Evolutionary conservation across 768 basidiomycete genomes (phyloP), one percentile per base, ranked within the genome.

Genomic region (Boletus huronensis): DNA sequence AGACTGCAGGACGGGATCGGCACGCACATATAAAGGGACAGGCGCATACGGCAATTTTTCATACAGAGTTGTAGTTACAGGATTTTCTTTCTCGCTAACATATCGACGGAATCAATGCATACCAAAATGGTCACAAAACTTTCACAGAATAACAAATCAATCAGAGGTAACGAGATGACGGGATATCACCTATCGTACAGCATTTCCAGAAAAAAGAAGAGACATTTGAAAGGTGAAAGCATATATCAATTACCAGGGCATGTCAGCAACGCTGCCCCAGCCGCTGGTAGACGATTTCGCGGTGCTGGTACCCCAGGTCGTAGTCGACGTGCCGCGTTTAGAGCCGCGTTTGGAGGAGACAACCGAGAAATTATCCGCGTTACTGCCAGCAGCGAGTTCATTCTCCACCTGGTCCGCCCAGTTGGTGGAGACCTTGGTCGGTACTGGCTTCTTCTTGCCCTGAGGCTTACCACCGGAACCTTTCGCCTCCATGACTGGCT

Each of bases 1-100:
- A 64, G 52, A 49, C 55, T 79, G 36, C 69, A 74, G n/a, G 60
- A 68, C 5, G 77, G 77, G 14, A n/a, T 55, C 3, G 73, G 71
- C 13, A 58, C 11, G 3, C 52, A 57, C 19, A 17, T 52, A 25
- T 66, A 55, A 40, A 16, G 6, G 5, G 17, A 25, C 3, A 28
- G 31, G 14, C 16, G 17, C 14, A 23, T 19, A 17, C 3, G 6
- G 14, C 25, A 11, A 25, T 42, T 23, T 44, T 29, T 21, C 6
- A 5, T 34, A 39, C n/a, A 21, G 16, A 32, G 19, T 9, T 29
- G 34, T 48, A 46, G 26, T 42, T 52, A 60, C 38, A 57, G 14
- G 25, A 26, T 31, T 23, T 39, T 47, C 21, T 28, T 23, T 34
- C 3, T 19, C n/a, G 0, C 3, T 5, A 31, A 26, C 29, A 26